Conservation (phyloP, 805 yeast genomes). For the Cyberlindnera euphorbiae region DNA sequence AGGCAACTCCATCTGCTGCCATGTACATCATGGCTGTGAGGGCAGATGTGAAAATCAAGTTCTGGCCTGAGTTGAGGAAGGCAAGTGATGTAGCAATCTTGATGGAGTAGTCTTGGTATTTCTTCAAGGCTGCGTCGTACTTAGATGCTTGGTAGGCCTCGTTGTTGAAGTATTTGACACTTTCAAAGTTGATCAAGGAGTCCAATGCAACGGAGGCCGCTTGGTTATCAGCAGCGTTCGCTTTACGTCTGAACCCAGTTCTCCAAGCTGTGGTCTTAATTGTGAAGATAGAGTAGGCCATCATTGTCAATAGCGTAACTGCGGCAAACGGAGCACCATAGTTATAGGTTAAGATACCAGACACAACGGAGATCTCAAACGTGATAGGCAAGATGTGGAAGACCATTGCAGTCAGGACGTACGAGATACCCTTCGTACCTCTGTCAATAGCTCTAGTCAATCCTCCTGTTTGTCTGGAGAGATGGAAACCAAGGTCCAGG, state of each 20-base stretch:
- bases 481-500: slow-evolving; percentile 85
- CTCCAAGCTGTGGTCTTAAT: slow-evolving; percentile 95
- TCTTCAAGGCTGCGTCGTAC: slow-evolving; percentile 68
- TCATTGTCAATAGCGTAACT: slow-evolving; percentile 82
- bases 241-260: slow-evolving; percentile 83
- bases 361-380: slow-evolving; percentile 87
- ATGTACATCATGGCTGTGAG: slow-evolving; percentile 96
- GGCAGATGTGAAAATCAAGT: slow-evolving; percentile 78
- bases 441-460: slow-evolving; percentile 93
- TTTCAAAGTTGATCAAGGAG: slow-evolving; percentile 88
- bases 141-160: slow-evolving; percentile 75
- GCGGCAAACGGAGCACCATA: slow-evolving; percentile 88
- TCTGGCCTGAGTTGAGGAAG: slow-evolving; percentile 74
- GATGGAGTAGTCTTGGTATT: slow-evolving; percentile 64
- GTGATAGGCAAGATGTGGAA: slow-evolving; percentile 92
- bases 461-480: slow-evolving; percentile 93
- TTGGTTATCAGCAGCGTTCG: slow-evolving; percentile 88
- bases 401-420: slow-evolving; percentile 93
- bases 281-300: slow-evolving; percentile 83
- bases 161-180: slow-evolving; percentile 92
- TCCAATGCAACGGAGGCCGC: slow-evolving; percentile 96
- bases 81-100: slow-evolving; percentile 84
- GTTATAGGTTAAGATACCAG: slow-evolving; percentile 90
- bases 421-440: slow-evolving; percentile 95
- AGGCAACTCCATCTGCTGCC: slow-evolving; percentile 92